Evolutionary conservation across 2,329 filamentous ascomycete genomes (phyloP).

Genomic region (Blastomyces percursus): DNA sequence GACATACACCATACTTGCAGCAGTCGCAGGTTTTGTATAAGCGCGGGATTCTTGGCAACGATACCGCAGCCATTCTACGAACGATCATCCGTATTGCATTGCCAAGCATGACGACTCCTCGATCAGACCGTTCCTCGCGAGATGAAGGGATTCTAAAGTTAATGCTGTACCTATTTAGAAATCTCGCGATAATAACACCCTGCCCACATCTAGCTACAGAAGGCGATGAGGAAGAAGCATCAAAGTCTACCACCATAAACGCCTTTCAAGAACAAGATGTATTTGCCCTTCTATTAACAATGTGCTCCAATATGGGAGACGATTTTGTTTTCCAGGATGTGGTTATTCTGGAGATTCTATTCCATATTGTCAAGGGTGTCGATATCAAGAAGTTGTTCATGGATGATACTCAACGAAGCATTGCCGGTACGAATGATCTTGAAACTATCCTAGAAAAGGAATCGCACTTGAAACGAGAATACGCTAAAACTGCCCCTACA

Average conservation of each 20-base stretch:
- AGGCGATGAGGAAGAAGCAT: slow-evolving; percentile 82
- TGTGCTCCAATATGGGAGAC: slow-evolving; percentile 86
- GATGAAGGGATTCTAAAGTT: slow-evolving; percentile 92
- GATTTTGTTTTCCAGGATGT: slow-evolving; percentile 86
- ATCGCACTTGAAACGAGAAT: slow-evolving; percentile 65
- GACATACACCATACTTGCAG: slow-evolving; percentile 80
- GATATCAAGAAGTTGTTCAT: slow-evolving; percentile 77
- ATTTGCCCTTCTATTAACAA: slow-evolving; percentile 69
- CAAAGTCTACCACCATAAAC: slow-evolving; percentile 75
- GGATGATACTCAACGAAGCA: slow-evolving; percentile 59
- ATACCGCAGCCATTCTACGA: slow-evolving; percentile 64
- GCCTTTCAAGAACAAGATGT: slow-evolving; percentile 86
- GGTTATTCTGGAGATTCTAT: slow-evolving; percentile 80
- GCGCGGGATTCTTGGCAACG: slow-evolving; percentile 72
- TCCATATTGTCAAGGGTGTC: slow-evolving; percentile 84
- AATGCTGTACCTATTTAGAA: slow-evolving; percentile 77
- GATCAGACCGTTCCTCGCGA: slow-evolving; percentile 61
- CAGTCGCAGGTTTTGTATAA: slow-evolving; percentile 86
- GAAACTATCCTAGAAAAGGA: slow-evolving; percentile 68
- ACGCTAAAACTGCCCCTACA: slow-evolving; percentile 67
- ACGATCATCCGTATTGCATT: slow-evolving; percentile 70
- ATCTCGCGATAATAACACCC: slow-evolving; percentile 73
- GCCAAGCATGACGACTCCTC: slow-evolving; percentile 70
- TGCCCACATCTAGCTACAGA: slow-evolving; percentile 63
- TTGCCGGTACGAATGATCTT: slow-evolving; percentile 61